These are phyloP conservation scores for Claviceps humidiphila DNA, from an alignment of 2,329 filamentous ascomycete genomes.

Conservation along the genomic window DNA sequence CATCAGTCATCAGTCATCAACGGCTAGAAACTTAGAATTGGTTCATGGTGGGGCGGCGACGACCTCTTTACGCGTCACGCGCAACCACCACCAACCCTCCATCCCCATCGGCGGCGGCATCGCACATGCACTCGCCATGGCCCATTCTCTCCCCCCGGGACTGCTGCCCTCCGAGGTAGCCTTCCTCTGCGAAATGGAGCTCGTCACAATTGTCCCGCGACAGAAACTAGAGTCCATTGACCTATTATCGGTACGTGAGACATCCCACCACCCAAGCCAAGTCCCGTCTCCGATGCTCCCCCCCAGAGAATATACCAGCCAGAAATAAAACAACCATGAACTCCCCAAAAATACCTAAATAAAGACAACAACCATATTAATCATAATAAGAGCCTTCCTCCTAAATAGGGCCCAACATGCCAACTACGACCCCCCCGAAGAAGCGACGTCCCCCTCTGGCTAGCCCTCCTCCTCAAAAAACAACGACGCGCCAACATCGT, in stretches of 20 bases:
- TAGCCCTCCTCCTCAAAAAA: constrained; percentile 86
- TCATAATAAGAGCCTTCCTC: background rate
- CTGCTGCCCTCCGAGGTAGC: constrained; percentile 79
- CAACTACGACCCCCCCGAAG: constrained; percentile 70
- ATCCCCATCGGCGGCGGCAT: background rate
- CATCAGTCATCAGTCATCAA: no score
- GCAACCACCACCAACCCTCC: background rate
- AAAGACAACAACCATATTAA: background rate
- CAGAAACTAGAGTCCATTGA: constrained; percentile 78
- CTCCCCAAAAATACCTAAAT: background rate
- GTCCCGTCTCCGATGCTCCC: no score
- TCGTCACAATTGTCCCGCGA: constrained; percentile 82
- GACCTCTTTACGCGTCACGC: no score
- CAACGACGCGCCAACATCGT: constrained; percentile 89
- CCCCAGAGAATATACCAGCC: constrained; percentile 26
- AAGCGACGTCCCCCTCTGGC: constrained; percentile 75
- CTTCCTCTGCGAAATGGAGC: constrained; percentile 95
- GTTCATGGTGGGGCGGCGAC: no score
- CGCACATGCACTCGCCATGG: constrained; percentile 23
- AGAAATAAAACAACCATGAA: background rate
- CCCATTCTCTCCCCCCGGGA: constrained; percentile 35
- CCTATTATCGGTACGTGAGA: constrained; percentile 62
- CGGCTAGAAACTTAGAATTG: no score
- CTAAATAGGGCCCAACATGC: constrained; percentile 58
- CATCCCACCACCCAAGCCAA: background rate